Conservation (phyloP, 2,329 filamentous ascomycete genomes). For the Ophiocordyceps polyrhachis-furcata region DNA sequence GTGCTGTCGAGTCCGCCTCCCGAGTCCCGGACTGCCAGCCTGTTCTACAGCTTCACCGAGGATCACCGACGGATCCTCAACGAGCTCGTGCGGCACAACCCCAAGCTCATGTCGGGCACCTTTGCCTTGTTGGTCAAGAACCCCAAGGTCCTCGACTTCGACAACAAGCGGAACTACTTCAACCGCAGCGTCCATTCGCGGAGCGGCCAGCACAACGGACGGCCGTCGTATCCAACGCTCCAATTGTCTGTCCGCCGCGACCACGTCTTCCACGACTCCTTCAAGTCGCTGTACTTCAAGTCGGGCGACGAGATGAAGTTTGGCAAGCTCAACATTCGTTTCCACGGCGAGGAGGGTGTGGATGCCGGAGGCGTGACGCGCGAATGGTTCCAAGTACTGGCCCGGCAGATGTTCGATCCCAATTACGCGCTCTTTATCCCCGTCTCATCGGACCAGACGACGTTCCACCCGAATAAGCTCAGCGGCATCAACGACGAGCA, state of each 20-base stretch:
- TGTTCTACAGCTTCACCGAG: constrained; percentile 97
- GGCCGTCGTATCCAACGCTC: constrained; percentile 51
- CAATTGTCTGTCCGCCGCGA: constrained; percentile 83
- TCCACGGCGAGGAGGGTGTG: constrained; percentile 93
- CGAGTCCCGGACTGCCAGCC: constrained; percentile 63
- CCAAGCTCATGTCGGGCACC: constrained; percentile 95
- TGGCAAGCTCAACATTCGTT: constrained; percentile 92
- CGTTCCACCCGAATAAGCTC: constrained; percentile 93
- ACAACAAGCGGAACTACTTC: constrained; percentile 99
- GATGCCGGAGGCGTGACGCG: constrained; percentile 94
- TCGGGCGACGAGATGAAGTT: constrained; percentile 95
- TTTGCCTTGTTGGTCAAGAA: constrained; percentile 95
- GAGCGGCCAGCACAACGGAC: constrained; percentile 46
- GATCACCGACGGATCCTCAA: constrained; percentile 96
- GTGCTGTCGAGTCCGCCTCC: constrained; percentile 55
- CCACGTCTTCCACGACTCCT: constrained; percentile 94
- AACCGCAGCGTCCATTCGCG: constrained; percentile 69
- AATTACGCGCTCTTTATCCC: constrained; percentile 95
- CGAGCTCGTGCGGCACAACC: constrained; percentile 89
- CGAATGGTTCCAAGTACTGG: constrained; percentile 97
- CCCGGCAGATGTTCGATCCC: constrained; percentile 96
- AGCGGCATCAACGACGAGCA: constrained; percentile 93
- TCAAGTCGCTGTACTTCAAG: constrained; percentile 97
- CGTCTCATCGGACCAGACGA: constrained; percentile 91
- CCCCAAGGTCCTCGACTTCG: constrained; percentile 94